Percentiles rank a stretch among this genome's conserved stretches.
Conservation (phyloP, 73 alveolate genomes). For the Paramecium caudatum region DNA sequence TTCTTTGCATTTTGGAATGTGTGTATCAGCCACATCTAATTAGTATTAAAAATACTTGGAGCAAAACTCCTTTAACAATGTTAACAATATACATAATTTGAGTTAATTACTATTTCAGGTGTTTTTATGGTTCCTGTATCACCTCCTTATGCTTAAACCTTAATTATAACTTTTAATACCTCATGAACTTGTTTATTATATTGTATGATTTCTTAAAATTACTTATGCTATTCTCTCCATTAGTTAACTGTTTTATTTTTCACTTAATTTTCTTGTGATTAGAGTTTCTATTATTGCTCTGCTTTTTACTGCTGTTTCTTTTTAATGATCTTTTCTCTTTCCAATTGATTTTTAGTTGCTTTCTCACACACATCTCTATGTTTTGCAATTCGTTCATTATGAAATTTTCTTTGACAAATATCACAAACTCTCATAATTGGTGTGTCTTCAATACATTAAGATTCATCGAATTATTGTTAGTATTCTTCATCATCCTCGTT, state of each 20-base stretch:
- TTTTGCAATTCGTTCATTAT: background rate
- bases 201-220: constrained; percentile 47
- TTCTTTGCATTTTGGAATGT: constrained; percentile 80
- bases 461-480: background rate
- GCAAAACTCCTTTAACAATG: constrained; percentile 72
- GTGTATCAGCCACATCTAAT: constrained; percentile 77
- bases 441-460: background rate
- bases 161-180: background rate
- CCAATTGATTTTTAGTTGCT: constrained; percentile 15
- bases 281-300: background rate
- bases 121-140: background rate
- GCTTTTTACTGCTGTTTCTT: constrained; percentile 15
- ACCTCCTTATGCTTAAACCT: constrained; percentile 31
- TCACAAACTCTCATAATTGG: background rate
- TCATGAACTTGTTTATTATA: background rate
- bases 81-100: constrained; percentile 65
- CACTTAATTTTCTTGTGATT: background rate
- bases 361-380: constrained; percentile 23
- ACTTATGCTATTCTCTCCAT: constrained; percentile 51
- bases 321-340: constrained; percentile 43
- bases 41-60: background rate
- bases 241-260: constrained; percentile 36
- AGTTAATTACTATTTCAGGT: constrained; percentile 5
- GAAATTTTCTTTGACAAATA: background rate
- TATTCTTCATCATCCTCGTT: background rate